Evolutionary conservation across 306 rosid genomes (phyloP), one percentile per base, ranked within the genome.

Genomic region (Mucuna pruriens): DNA sequence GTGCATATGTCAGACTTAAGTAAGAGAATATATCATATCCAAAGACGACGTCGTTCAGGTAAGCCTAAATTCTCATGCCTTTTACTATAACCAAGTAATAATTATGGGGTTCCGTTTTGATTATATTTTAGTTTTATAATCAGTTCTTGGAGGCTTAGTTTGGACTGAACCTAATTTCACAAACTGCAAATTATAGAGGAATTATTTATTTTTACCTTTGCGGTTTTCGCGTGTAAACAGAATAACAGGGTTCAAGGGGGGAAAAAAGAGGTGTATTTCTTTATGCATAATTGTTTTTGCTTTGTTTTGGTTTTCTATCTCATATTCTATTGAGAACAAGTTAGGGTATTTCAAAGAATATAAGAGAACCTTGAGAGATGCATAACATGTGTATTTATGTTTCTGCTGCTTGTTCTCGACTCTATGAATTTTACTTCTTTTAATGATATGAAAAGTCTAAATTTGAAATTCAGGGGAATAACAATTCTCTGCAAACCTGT

Each of bases 31-130:
- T 16, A 13, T 71, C 60, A 29, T 48, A 9, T 71, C 15, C 31
- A 4, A 16, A 26, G 0, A 48, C 33, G 38, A 42, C 62, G 38
- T 80, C 80, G 44, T 74, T 64, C 19, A 73, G 84, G 75, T 81
- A 36, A 45, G 16, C 63, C 36, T 62, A 31, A 71, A 5, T 74
- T 74, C 57, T 60, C 77, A 61, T 4, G 4, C 40, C 9, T 70
- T 33, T 55, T 17, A 0, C 11, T 42, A 39, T 55, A 19, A 22
- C 2, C 31, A 23, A 55, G n/a, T n/a, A n/a, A 10, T 55, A 11
- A 6, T 19, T 19, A 31, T 40, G n/a, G 8, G 72, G 16, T 75
- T 40, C 58, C 58, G 1, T 16, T 65, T 78, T 31, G 12, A 22
- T 65, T 5, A 20, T 42, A 0, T 31, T 34, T 29, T n/a, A 46